Conservation (phyloP, 2,329 filamentous ascomycete species). For the Cercospora zeina region DNA sequence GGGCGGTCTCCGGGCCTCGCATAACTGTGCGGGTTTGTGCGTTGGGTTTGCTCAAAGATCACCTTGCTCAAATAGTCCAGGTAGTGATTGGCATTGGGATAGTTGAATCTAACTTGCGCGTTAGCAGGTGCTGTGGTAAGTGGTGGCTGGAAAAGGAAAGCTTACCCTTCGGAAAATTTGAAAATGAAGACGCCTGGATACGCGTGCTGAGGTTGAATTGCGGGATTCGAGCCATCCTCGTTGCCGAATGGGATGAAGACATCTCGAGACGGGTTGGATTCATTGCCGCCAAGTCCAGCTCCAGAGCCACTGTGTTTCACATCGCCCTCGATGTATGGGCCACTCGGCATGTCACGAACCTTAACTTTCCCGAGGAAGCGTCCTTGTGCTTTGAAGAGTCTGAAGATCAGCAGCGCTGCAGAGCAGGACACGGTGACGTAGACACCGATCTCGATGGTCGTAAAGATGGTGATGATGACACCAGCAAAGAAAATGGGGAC, state of each 20-base stretch:
- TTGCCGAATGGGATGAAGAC: constrained; percentile 87
- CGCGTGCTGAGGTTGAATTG: constrained; percentile 74
- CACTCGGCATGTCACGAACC: constrained; percentile 69
- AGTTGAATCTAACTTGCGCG: constrained; percentile 64
- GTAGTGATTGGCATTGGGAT: constrained; percentile 88
- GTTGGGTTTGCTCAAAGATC: constrained; percentile 64
- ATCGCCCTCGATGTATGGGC: background rate
- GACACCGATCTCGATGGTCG: constrained; percentile 85
- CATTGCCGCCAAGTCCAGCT: constrained; percentile 39
- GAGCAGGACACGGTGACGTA: constrained; percentile 82
- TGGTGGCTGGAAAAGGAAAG: too few relatives aligned
- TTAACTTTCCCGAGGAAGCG: constrained; percentile 80
- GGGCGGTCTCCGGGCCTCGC: constrained; percentile 68
- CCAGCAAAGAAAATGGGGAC: constrained; percentile 91
- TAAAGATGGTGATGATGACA: constrained; percentile 86
- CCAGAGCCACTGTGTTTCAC: constrained; percentile 25
- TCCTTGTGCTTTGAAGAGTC: constrained; percentile 78
- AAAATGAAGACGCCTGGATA: constrained; percentile 96
- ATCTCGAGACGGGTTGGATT: constrained; percentile 62
- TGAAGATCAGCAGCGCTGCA: constrained; percentile 75
- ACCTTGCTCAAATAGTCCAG: constrained; percentile 64
- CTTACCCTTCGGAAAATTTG: constrained; percentile 76
- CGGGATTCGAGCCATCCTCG: constrained; percentile 85
- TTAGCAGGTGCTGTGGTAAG: background rate
- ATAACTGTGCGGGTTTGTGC: constrained; percentile 70